phyloP scores from a whole-genome alignment of 805 yeast species.

The Metschnikowia borealis region DNA sequence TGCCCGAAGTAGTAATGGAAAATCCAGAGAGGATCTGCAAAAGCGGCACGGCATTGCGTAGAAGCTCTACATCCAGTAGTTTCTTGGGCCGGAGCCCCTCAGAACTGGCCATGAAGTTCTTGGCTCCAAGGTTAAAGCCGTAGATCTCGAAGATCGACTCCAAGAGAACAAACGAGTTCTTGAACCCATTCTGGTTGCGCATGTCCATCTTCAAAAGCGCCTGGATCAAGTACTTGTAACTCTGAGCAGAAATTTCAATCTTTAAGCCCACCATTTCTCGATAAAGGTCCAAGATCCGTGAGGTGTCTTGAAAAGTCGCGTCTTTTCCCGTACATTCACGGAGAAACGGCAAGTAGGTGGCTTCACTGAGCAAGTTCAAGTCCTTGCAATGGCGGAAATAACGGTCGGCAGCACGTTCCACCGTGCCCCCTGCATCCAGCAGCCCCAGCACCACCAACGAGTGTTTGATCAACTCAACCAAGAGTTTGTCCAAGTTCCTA shows the following conservation, averaged over 20 bases:
- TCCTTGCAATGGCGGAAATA: conserved; percentile 19
- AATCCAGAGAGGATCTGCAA: conserved; percentile 26
- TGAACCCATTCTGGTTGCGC: conserved; percentile 20
- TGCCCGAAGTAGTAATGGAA: conserved; percentile 16
- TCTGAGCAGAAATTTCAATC: conserved; percentile 23
- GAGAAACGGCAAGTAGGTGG: conserved; percentile 30
- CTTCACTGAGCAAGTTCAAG: conserved; percentile 20
- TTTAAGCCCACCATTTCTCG: conserved; percentile 30
- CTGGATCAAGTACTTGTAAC: conserved; percentile 29
- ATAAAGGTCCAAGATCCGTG: conserved; percentile 28
- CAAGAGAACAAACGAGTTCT: conserved; percentile 29
- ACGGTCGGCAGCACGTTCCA: conserved; percentile 19
- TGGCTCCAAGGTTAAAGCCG: conserved; percentile 19
- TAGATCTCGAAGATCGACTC: conserved; percentile 30
- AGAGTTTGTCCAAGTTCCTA: conserved; percentile 15
- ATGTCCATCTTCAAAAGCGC: conserved; percentile 26
- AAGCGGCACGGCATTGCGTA: conserved; percentile 19
- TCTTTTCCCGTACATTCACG: conserved; percentile 17
- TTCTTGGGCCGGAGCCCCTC: conserved; percentile 1
- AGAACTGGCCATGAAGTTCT: conserved; percentile 3
- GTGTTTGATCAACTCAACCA: conserved; percentile 26
- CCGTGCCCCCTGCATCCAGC: background rate
- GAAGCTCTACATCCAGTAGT: conserved; percentile 10
- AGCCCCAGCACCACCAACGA: conserved; percentile 14
- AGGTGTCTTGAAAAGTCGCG: conserved; percentile 18